Base-by-base conservation (phyloP, 768 basidiomycete genomes). In the Candolleomyces efflorescens region DNA sequence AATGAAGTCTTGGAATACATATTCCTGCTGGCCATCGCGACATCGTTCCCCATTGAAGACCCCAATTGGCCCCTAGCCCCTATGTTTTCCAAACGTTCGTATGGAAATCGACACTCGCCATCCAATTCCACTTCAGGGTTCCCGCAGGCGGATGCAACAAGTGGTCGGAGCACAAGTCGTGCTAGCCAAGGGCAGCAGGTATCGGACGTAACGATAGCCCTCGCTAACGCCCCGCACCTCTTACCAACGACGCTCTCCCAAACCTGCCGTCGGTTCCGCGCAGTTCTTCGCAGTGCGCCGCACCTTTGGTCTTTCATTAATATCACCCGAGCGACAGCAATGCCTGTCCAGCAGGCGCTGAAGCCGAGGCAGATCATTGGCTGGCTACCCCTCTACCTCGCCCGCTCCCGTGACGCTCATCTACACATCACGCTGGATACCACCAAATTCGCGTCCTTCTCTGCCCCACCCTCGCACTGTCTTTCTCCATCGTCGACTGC, bases 1-100 rank as follows among this genome's bases (percentile, higher is more conserved):
- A 67, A 68, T 52, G 69, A 70, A 57, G 63, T 70, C 23, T 54
- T 70, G 18, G 69, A 67, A 46, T 61, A 61, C 24, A 66, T 70
- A 10, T 70, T 70, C 57, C 54, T 62, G 23, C 43, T 64, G 4
- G 68, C 65, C 13, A 56, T 55, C 10, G 26, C 46, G 6, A 53
- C 63, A 26, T 65, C 64, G 3, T 57, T 66, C 53, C 60, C 59
- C n/a, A 51, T 63, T n/a, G 69, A 69, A 18, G 55, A 65, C 20
- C 43, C 45, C 24, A 54, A 58, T 17, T 70, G 66, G 55, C 68
- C 67, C 2, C 57, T 56, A 11, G 62, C 56, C 32, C 69, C 64
- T 17, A 64, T 69, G n/a, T 69, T 69, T 43, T 67, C 69, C 22
- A 69, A 66, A 56, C 37, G 22, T 3, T 53, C 51, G 51, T 53